A percentile compares a stretch with the other conserved stretches of the same genome.
These are phyloP conservation scores for Candolleomyces eurysporus DNA, from an alignment of 768 basidiomycete genomes.

Conservation along the genomic window DNA sequence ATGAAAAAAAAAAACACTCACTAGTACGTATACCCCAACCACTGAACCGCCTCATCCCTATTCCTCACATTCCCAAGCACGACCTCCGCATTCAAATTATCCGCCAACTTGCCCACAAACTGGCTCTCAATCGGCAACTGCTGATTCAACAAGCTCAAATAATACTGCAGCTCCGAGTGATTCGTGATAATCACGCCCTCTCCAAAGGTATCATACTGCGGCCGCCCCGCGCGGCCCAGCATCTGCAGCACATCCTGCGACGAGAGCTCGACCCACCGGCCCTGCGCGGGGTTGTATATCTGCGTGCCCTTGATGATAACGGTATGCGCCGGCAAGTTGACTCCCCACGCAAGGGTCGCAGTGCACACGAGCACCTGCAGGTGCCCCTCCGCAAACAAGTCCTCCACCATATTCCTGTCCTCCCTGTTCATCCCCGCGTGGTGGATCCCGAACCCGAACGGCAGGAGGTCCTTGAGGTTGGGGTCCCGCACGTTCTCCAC, in stretches of 20 bases:
- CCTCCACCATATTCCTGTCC: slow-evolving; percentile 90
- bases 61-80: slow-evolving; percentile 90
- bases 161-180: slow-evolving; percentile 95
- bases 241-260: slow-evolving; percentile 97
- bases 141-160: slow-evolving; percentile 91
- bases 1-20: slow-evolving; percentile 35
- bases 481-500: slow-evolving; percentile 78
- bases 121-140: slow-evolving; percentile 97
- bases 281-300: slow-evolving; percentile 99
- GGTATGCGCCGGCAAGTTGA: slow-evolving; percentile 95
- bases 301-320: slow-evolving; percentile 99
- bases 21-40: slow-evolving; percentile 95
- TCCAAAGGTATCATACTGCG: slow-evolving; percentile 95
- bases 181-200: slow-evolving; percentile 99
- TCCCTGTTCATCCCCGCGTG: slow-evolving; percentile 95
- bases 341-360: slow-evolving; percentile 98
- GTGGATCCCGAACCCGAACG: slow-evolving; percentile 97
- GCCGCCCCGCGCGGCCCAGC: slow-evolving; percentile 96
- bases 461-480: slow-evolving; percentile 84
- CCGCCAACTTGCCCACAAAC: slow-evolving; percentile 87
- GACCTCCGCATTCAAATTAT: slow-evolving; percentile 96
- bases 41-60: slow-evolving; percentile 95
- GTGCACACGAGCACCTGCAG: slow-evolving; percentile 96
- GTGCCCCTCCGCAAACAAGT: slow-evolving; percentile 88
- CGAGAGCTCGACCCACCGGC: slow-evolving; percentile 95